Conservation (phyloP, 306 rosid genomes). For the Biancaea sappan region DNA sequence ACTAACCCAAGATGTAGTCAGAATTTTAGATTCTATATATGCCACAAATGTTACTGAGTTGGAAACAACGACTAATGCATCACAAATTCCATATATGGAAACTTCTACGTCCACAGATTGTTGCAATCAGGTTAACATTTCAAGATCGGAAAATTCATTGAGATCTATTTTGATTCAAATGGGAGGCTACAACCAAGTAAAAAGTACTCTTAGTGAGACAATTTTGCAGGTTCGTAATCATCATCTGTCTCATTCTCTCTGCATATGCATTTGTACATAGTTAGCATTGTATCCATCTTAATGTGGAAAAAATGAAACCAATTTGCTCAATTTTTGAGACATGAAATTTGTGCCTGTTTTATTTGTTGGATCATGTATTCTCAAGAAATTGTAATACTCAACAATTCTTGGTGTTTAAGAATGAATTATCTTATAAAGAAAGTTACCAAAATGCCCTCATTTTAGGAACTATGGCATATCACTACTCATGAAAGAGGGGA, state of each 20-base stretch:
- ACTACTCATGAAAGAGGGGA: too few species aligned
- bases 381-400: background rate
- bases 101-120: background rate
- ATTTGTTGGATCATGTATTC: background rate
- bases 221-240: background rate
- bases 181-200: background rate
- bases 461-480: too few species aligned
- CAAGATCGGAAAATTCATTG: background rate
- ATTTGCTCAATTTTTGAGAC: too few species aligned
- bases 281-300: background rate
- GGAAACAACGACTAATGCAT: background rate
- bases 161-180: background rate
- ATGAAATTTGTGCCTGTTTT: background rate
- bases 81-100: background rate
- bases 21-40: background rate
- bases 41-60: background rate
- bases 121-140: background rate
- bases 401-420: background rate
- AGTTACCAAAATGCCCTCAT: background rate
- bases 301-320: background rate
- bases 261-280: background rate
- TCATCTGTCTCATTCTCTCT: background rate
- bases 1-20: background rate
- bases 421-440: too few species aligned
- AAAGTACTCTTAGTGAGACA: background rate